Percentiles rank a stretch among this genome's conserved stretches.
phyloP scores from a whole-genome alignment of 768 basidiomycete genomes.

The Suillus lakei region DNA sequence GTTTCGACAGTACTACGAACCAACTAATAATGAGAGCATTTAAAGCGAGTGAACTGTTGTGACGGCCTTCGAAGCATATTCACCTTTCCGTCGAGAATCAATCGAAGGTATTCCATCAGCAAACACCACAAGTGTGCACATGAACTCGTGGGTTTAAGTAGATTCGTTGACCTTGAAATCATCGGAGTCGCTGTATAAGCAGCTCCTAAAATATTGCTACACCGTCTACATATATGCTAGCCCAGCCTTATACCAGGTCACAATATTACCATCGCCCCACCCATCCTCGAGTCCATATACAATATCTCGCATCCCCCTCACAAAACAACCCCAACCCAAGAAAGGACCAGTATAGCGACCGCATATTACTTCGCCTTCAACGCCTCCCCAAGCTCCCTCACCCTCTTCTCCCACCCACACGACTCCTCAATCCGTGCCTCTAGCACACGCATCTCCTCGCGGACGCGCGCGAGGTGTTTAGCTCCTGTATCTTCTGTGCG shows the following conservation, averaged over 20 bases:
- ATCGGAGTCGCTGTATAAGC: too few species aligned
- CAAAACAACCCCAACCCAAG: not conserved
- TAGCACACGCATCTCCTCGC: constrained; percentile 32
- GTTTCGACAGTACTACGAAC: not conserved
- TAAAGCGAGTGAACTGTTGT: not conserved
- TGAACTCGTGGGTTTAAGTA: too few species aligned
- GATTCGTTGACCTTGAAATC: too few species aligned
- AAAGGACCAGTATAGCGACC: too few species aligned
- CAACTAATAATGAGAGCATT: too few species aligned
- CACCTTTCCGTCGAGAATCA: too few species aligned
- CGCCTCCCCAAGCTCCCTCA: constrained; percentile 29
- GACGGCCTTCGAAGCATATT: too few species aligned
- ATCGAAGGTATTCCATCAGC: too few species aligned
- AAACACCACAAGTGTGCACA: too few species aligned
- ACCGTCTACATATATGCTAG: not conserved
- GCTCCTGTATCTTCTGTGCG: constrained; percentile 4
- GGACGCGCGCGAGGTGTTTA: constrained; percentile 25
- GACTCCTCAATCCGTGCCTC: constrained; percentile 30
- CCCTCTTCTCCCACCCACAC: constrained; percentile 30
- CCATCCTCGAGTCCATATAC: not conserved
- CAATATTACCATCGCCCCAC: not conserved
- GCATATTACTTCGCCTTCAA: constrained; percentile 17
- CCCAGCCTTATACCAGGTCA: not conserved
- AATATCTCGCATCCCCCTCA: not conserved
- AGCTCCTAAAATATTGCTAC: too few species aligned